phyloP scores from a whole-genome alignment of 2,329 filamentous ascomycete species.

The Aspergillus novoparasiticus region DNA sequence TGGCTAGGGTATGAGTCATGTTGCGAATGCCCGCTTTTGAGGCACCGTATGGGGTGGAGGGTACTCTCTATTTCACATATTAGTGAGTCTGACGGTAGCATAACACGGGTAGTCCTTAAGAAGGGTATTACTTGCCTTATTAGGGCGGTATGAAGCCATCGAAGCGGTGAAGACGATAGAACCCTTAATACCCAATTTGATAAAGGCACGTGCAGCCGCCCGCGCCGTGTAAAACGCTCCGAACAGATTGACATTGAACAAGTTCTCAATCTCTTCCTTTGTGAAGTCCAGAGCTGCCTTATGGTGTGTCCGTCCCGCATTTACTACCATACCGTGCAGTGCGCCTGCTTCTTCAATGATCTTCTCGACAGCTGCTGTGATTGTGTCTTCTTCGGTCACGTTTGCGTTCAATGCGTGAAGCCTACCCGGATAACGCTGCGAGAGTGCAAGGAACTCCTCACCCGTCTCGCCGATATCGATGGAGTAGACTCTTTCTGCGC shows the following conservation, averaged over 20 bases:
- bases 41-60: constrained; percentile 47
- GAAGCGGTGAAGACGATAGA: constrained; percentile 48
- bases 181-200: constrained; percentile 49
- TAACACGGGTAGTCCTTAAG: neutral
- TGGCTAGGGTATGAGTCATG: constrained; percentile 58
- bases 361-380: constrained; percentile 48
- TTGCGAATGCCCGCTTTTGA: constrained; percentile 49
- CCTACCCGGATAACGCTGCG: constrained; percentile 42
- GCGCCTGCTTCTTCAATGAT: constrained; percentile 48
- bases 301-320: constrained; percentile 56
- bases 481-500: constrained; percentile 48
- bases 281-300: constrained; percentile 56
- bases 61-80: constrained; percentile 23
- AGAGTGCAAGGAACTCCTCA: constrained; percentile 21
- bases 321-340: constrained; percentile 55
- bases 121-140: constrained; percentile 34
- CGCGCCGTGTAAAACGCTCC: constrained; percentile 50
- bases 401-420: constrained; percentile 49
- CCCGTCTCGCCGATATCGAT: constrained; percentile 46
- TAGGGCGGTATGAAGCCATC: constrained; percentile 51
- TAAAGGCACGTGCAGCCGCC: constrained; percentile 48
- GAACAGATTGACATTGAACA: constrained; percentile 51
- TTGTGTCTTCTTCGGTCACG: constrained; percentile 51
- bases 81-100: neutral
- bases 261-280: constrained; percentile 48